Percentiles rank a stretch among this genome's conserved stretches.
These are phyloP conservation scores for Panaeolus papilionaceus DNA, from an alignment of 768 basidiomycete species.

Conservation along the genomic window DNA sequence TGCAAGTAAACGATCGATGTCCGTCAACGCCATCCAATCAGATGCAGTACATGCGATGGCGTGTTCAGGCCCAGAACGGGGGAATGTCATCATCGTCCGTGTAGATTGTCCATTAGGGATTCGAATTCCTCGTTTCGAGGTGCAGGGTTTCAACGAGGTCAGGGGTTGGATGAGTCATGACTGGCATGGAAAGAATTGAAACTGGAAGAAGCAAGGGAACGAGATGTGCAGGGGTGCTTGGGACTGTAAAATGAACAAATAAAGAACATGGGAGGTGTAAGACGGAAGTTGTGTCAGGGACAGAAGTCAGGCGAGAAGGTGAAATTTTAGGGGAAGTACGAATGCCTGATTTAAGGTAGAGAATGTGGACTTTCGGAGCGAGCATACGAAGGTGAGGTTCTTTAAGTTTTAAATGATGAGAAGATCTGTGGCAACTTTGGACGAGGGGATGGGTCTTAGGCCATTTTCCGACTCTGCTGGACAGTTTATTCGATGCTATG, in stretches of 20 bases:
- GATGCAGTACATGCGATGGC: no score
- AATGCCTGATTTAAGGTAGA: not conserved
- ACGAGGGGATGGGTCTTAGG: no score
- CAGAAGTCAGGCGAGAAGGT: not conserved
- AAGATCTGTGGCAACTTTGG: no score
- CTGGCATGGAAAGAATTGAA: not conserved
- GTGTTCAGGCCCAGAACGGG: not conserved
- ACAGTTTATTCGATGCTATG: no score
- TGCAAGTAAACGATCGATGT: not conserved
- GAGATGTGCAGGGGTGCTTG: not conserved
- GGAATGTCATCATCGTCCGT: not conserved
- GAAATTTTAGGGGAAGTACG: not conserved
- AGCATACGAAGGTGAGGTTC: not conserved
- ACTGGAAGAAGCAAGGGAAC: not conserved
- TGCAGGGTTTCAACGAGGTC: not conserved
- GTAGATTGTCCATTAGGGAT: not conserved
- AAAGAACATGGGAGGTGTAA: not conserved
- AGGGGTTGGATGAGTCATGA: not conserved
- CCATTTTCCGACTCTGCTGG: no score
- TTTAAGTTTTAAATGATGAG: no score
- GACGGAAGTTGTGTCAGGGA: not conserved
- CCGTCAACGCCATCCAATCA: not conserved
- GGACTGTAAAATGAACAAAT: not conserved
- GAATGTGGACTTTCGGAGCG: not conserved
- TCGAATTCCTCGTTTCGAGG: not conserved